phyloP scores from a whole-genome alignment of 2,329 filamentous ascomycete genomes.

The Penicillium expansum region DNA sequence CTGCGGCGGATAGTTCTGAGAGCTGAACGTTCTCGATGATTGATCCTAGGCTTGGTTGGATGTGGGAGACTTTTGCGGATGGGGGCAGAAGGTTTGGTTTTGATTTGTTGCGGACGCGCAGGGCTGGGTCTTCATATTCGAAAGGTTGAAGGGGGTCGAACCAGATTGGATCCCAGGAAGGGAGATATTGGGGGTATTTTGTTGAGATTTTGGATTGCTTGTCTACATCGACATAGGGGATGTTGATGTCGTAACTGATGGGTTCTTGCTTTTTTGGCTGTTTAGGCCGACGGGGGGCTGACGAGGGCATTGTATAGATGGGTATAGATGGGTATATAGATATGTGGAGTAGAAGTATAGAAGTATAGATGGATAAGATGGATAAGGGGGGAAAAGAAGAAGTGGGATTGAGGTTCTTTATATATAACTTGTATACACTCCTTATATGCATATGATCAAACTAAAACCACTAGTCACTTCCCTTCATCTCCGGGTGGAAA shows the following conservation, averaged over 20 bases:
- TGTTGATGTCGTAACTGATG: conserved; percentile 49
- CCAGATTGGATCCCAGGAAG: conserved; percentile 49
- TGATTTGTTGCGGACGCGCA: conserved; percentile 43
- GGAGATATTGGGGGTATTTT: conserved; percentile 47
- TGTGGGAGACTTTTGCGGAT: conserved; percentile 35
- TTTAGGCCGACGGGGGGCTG: conserved; percentile 33
- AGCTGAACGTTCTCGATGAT: conserved; percentile 48
- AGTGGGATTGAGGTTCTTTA: neutral
- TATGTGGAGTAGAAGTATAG: no score
- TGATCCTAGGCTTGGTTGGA: conserved; percentile 45
- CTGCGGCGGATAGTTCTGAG: conserved; percentile 46
- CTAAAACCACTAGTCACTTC: conserved; percentile 4
- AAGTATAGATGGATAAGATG: no score
- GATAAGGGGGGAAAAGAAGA: neutral
- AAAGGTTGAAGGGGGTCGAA: conserved; percentile 47
- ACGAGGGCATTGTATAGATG: conserved; percentile 31
- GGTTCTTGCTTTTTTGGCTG: conserved; percentile 31
- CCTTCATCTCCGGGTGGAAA: conserved; percentile 6
- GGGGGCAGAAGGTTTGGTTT: conserved; percentile 38
- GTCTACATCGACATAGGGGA: conserved; percentile 47
- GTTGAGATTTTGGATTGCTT: conserved; percentile 38
- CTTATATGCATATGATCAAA: neutral
- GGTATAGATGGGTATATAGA: neutral
- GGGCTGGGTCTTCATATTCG: conserved; percentile 47
- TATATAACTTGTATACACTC: neutral